Base-by-base conservation (phyloP, 371 early-diverging fungal genomes). In the Mucor racemosus region DNA sequence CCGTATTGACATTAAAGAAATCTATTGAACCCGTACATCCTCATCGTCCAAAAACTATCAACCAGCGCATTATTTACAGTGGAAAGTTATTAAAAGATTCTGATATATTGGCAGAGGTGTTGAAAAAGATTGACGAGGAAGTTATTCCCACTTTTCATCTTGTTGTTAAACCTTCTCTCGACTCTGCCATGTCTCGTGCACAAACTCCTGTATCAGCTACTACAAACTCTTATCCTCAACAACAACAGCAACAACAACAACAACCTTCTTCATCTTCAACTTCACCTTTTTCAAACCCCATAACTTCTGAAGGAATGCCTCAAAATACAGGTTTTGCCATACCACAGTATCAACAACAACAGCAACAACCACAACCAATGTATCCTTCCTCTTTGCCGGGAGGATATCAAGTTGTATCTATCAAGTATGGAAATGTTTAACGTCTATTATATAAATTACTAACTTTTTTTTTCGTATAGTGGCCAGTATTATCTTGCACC, bases 401-500 rank as follows among this genome's bases (percentile, higher is more conserved):
- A 56, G 81, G 81, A 4, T 81, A 78, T 53, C 81, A 81, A 60
- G 71, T 81, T 9, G 70, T 81, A 9, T 67, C 63, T 9, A 58
- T 81, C n/a, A 76, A 81, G 81, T 81, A 76, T 71, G 71, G 35
- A 13, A n/a, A 34, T 15, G 9, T 42, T 41, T 13, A 6, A 5
- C 17, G n/a, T 38, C 17, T 57, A 7, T 26, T 31, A 33, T 36
- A 14, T 26, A 33, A 21, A 34, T 65, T 31, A 48, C 13, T n/a
- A 44, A 56, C 7, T 2, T 9, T 3, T 15, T 53, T 58, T 38
- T 13, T 33, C 21, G 13, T 41, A 19, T 69, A 81, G 81, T 72
- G 81, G 78, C 0, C 80, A 76, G 46, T 79, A 75, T 39, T 80
- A 76, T 57, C 75, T 79, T 39, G 80, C 77, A 31, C 80, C 76